A percentile compares a stretch with the other conserved stretches of the same genome.
Conservation (phyloP, 345 rosid genomes). For the Rhodomyrtus tomentosa region DNA sequence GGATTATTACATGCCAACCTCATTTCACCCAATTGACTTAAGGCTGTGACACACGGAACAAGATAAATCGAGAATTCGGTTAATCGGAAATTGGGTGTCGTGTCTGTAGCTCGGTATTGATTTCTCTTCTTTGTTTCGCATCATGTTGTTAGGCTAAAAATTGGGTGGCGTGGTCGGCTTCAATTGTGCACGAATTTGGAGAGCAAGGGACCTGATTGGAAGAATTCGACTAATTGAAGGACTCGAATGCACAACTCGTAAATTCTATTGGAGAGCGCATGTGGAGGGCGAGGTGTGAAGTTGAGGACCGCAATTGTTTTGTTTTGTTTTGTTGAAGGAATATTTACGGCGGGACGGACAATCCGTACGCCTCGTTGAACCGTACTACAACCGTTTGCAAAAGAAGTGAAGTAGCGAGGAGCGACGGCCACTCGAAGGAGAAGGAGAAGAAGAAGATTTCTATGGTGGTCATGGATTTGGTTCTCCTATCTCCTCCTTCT, state of each 20-base stretch:
- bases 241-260: not conserved
- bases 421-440: not conserved
- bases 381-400: not conserved
- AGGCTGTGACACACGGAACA: accelerated
- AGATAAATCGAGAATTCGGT: not conserved
- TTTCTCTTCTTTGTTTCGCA: not conserved
- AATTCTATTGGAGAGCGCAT: not conserved
- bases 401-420: not conserved
- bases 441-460: not conserved
- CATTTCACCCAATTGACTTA: accelerated
- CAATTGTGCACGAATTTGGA: not conserved
- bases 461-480: slow-evolving; percentile 28
- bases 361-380: not conserved
- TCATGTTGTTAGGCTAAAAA: not conserved
- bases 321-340: no score
- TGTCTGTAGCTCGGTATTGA: not conserved
- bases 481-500: slow-evolving; percentile 25
- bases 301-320: not conserved
- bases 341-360: not conserved
- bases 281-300: not conserved
- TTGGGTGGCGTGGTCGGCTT: not conserved
- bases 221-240: not conserved
- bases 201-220: not conserved
- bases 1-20: not conserved
- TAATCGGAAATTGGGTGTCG: not conserved